A percentile compares a stretch with the other conserved stretches of the same genome.
Conservation (phyloP, 2,329 filamentous ascomycete genomes). For the Fusarium dimerum region DNA sequence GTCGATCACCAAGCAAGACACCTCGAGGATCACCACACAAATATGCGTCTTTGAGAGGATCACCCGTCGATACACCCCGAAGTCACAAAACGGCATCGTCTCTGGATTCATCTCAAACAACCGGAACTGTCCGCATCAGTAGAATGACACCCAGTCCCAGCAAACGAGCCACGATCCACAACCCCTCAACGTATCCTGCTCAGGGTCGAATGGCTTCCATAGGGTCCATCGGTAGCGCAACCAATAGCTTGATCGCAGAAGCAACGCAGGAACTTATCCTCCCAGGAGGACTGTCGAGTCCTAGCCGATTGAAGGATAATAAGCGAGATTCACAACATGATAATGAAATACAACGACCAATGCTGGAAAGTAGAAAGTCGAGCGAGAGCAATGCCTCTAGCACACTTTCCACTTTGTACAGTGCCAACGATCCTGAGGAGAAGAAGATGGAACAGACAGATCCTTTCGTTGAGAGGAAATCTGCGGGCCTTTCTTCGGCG, state of each 20-base stretch:
- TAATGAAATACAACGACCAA: conserved; percentile 17
- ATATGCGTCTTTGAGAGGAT: conserved; percentile 18
- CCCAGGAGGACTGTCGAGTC: conserved; percentile 44
- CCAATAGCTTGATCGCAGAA: conserved; percentile 44
- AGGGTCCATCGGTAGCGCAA: conserved; percentile 37
- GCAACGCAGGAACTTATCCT: conserved; percentile 38
- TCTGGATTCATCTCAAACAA: conserved; percentile 23
- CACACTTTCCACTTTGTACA: conserved; percentile 58
- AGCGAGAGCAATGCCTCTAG: conserved; percentile 50
- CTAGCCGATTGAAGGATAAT: conserved; percentile 39
- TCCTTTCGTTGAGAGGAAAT: conserved; percentile 33
- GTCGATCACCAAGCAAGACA: conserved; percentile 34
- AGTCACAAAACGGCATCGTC: conserved; percentile 27
- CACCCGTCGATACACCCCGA: conserved; percentile 30
- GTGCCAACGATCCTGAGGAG: conserved; percentile 51
- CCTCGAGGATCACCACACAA: conserved; percentile 16
- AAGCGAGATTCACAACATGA: conserved; percentile 27
- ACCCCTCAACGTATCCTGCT: conserved; percentile 11
- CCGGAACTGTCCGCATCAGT: conserved; percentile 22
- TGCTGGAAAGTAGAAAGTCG: conserved; percentile 32
- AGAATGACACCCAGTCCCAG: conserved; percentile 29
- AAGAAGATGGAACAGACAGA: conserved; percentile 36
- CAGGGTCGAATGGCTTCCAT: conserved; percentile 29
- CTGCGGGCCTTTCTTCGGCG: not conserved
- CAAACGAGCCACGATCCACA: conserved; percentile 27